Evolutionary conservation across 2,329 filamentous ascomycete species (phyloP), one percentile per base, ranked within the genome.

Genomic region (Arachnomyces sp.): DNA sequence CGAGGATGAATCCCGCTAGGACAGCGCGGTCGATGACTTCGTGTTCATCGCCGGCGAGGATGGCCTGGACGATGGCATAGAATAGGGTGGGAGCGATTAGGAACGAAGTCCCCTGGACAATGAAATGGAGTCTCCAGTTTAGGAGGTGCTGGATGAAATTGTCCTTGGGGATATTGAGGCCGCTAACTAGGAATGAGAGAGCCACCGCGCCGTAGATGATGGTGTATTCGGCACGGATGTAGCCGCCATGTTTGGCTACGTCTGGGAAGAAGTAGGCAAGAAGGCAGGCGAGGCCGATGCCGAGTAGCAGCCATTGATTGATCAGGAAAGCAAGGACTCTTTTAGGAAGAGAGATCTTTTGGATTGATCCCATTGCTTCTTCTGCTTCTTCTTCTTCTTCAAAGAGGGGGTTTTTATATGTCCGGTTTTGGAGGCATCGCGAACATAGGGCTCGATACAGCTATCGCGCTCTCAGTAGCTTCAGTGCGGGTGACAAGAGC

Each of bases 171-270:
- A 86, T 74, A 38, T 82, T 83, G 50, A 84, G 71, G 3, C 82
- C 82, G 40, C 80, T 84, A 48, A 85, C 71, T 42, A 86, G 67
- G 58, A 86, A 86, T 51, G 86, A 83, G 51, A 84, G 61, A 13
- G 73, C 77, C 21, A 86, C 78, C 14, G 74, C 78, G 25, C 81
- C 78, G 55, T 86, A 86, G 21, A 84, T 69, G 39, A 85, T 62
- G 7, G 68, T 60, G 11, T 64, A 63, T 39, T 66, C 58, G 3
- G 62, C 58, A 12, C 54, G 55, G 45, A 66, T 65, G 11, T 54
- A 50, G 25, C 63, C 62, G 31, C 62, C 68, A 35, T 69, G 60
- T 51, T 74, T 76, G 34, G 62, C 61, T 3, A 65, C 59, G 42
- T 74, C 65, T 5, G 75, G 65, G 52, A 77, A 65, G 63, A 75